Percentiles rank a stretch among this genome's conserved stretches.
Conservation (phyloP, 106 monocot species). For the Triglochin maritima region DNA sequence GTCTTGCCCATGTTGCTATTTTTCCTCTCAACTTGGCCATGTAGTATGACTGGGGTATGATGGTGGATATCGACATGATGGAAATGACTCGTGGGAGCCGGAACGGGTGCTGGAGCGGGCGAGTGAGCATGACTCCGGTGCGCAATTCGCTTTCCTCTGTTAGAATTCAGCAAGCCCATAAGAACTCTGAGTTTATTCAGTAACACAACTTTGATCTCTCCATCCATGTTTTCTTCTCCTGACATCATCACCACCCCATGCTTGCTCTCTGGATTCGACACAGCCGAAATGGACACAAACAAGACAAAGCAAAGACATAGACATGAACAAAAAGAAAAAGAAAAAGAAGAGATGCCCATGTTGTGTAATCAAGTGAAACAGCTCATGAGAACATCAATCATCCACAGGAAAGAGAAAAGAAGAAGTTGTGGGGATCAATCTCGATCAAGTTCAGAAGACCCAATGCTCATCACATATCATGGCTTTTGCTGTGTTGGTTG, state of each 20-base stretch:
- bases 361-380: background rate
- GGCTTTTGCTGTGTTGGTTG: background rate
- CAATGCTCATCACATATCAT: background rate
- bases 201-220: background rate
- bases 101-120: background rate
- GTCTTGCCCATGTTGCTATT: background rate
- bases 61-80: conserved; percentile 1
- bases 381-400: conserved; percentile 1
- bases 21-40: background rate
- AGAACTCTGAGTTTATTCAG: conserved; percentile 10
- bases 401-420: background rate
- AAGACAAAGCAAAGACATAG: background rate
- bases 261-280: background rate
- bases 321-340: background rate
- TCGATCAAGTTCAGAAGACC: background rate
- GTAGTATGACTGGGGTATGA: background rate
- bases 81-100: background rate
- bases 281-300: background rate
- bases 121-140: background rate
- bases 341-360: background rate
- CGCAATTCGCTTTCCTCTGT: background rate
- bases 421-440: background rate
- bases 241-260: background rate
- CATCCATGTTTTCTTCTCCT: conserved; percentile 7
- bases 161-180: conserved; percentile 2